A percentile compares a stretch with the other conserved stretches of the same genome.
Conservation (phyloP, 2,329 filamentous ascomycete species). For the Phaeosphaeria sp. region DNA sequence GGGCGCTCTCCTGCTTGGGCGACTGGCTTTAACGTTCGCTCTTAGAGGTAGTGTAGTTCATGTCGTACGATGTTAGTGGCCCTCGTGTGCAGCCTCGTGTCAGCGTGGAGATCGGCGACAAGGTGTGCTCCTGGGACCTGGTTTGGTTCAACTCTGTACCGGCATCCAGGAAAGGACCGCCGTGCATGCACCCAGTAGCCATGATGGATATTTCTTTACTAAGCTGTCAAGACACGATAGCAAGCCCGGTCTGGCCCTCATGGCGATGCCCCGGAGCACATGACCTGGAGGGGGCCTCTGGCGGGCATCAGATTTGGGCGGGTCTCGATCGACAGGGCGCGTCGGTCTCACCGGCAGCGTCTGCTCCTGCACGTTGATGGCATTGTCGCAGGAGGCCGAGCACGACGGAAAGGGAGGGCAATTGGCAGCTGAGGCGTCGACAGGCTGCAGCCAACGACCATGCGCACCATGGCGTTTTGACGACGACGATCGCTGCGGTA, state of each 20-base stretch:
- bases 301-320: background rate
- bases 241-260: background rate
- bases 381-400: constrained; percentile 13
- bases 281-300: background rate
- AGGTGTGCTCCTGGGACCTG: constrained; percentile 17
- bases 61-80: constrained; percentile 3
- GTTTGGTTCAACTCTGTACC: constrained; percentile 13
- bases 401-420: constrained; percentile 18
- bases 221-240: background rate
- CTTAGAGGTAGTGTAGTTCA: background rate
- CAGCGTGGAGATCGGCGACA: constrained; percentile 30
- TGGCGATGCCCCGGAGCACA: background rate
- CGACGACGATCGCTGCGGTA: constrained; percentile 10
- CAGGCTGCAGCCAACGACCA: constrained; percentile 14
- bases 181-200: constrained; percentile 10
- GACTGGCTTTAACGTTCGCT: constrained; percentile 3
- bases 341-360: constrained; percentile 23
- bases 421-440: constrained; percentile 25
- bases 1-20: constrained; percentile 3
- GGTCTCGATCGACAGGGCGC: constrained; percentile 5
- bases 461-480: constrained; percentile 7
- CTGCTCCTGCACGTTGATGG: constrained; percentile 12
- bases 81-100: constrained; percentile 21
- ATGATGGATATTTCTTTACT: background rate
- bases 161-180: constrained; percentile 15